A percentile compares a stretch with the other conserved stretches of the same genome.
Conservation (phyloP, 163 green algal species). For the Chlorella variabilis region DNA sequence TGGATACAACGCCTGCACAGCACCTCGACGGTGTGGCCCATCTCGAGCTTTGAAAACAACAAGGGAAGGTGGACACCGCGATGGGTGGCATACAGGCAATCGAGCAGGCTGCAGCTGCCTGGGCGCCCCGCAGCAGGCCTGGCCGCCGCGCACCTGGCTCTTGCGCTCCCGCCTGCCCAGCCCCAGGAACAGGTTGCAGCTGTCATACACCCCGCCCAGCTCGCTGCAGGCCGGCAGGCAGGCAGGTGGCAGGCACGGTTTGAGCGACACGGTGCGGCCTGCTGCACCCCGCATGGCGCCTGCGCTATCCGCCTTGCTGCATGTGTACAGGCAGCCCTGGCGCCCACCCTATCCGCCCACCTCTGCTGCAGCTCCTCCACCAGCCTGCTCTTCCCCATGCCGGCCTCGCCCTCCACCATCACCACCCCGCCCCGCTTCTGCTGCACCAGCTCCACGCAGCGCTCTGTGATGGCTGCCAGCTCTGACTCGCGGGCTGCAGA, state of each 20-base stretch:
- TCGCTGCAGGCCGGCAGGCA: constrained; percentile 15
- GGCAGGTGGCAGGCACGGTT: background rate
- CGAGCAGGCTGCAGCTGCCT: too few relatives aligned
- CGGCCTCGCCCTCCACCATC: constrained; percentile 75
- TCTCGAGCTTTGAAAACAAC: background rate
- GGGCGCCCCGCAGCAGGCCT: too few relatives aligned
- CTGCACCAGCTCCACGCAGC: constrained; percentile 44
- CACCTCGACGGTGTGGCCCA: constrained; percentile 50
- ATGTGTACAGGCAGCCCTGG: too few relatives aligned
- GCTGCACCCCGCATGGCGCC: background rate
- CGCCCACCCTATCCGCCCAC: background rate
- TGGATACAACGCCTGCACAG: constrained; percentile 70
- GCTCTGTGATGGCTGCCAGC: constrained; percentile 40
- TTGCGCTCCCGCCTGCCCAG: constrained; percentile 20
- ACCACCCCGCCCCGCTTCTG: constrained; percentile 57
- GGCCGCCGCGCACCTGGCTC: constrained; percentile 34
- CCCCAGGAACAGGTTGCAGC: constrained; percentile 33
- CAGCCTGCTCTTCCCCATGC: constrained; percentile 85
- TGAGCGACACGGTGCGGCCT: too few relatives aligned
- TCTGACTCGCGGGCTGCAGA: constrained; percentile 45
- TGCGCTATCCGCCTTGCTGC: too few relatives aligned
- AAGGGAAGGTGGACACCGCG: too few relatives aligned
- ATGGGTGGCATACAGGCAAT: too few relatives aligned
- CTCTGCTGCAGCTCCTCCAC: constrained; percentile 64
- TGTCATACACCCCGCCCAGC: constrained; percentile 36